phyloP scores from a whole-genome alignment of 495 filamentous ascomycete genomes.

The Darksidea phi region DNA sequence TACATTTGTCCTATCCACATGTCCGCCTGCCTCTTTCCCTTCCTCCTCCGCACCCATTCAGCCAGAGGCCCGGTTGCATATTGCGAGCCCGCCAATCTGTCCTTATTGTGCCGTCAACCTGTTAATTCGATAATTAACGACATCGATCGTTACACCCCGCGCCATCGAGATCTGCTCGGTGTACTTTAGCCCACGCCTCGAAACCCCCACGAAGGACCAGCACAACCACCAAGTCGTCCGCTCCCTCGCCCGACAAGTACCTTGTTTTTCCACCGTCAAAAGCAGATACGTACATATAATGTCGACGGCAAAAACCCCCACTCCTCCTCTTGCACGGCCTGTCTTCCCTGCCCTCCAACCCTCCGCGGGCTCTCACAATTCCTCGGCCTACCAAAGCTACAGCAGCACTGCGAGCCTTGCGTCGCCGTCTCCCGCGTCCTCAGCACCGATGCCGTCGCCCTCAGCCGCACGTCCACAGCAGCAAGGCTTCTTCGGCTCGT shows the following conservation, averaged over 20 bases:
- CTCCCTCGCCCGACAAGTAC: background rate
- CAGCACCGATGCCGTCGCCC: slow-evolving; percentile 42
- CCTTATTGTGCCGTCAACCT: slow-evolving; percentile 17
- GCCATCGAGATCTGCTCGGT: background rate
- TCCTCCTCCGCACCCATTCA: background rate
- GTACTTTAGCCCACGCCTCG: slow-evolving; percentile 2
- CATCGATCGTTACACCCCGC: slow-evolving; percentile 12
- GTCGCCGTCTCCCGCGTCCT: slow-evolving; percentile 29
- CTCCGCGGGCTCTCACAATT: slow-evolving; percentile 15
- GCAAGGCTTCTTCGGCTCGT: slow-evolving; percentile 32
- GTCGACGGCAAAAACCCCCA: slow-evolving; percentile 11
- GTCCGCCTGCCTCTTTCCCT: background rate
- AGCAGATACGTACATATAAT: slow-evolving; percentile 3
- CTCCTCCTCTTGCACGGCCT: slow-evolving; percentile 21
- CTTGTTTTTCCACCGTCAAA: background rate
- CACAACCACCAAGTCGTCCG: background rate
- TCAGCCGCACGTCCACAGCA: slow-evolving; percentile 32
- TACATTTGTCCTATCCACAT: slow-evolving; percentile 18
- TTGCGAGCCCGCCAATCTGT: slow-evolving; percentile 14
- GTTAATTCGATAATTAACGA: background rate
- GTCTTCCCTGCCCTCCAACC: slow-evolving; percentile 24
- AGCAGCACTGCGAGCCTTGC: slow-evolving; percentile 38
- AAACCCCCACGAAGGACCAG: background rate
- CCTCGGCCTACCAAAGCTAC: slow-evolving; percentile 39
- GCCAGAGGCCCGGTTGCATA: background rate